Percentiles rank a stretch among this genome's conserved stretches.
These are phyloP conservation scores for Penicillium roqueforti DNA, from an alignment of 495 filamentous ascomycete species.

Conservation along the genomic window DNA sequence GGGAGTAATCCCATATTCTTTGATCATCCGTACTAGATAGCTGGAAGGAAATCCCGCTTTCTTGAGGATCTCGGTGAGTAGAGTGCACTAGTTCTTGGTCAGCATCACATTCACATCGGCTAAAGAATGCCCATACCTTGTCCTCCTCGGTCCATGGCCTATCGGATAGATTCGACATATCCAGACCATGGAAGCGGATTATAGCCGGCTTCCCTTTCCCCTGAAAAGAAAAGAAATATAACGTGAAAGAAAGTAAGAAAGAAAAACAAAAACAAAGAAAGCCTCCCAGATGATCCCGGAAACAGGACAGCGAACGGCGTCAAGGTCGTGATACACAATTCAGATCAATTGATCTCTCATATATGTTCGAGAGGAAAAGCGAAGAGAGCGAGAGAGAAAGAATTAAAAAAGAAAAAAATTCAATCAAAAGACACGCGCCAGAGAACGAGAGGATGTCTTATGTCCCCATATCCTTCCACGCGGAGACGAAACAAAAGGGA, in stretches of 20 bases:
- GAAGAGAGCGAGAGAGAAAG: slow-evolving; percentile 14
- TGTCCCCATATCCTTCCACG: slow-evolving; percentile 16
- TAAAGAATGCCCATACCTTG: slow-evolving; percentile 43
- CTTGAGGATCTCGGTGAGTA: slow-evolving; percentile 61
- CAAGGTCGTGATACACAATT: slow-evolving; percentile 5
- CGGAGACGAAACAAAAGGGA: slow-evolving; percentile 13
- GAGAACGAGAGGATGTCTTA: slow-evolving; percentile 15
- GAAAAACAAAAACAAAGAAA: slow-evolving; percentile 17
- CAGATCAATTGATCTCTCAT: slow-evolving; percentile 1
- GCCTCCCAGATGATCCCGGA: slow-evolving; percentile 32
- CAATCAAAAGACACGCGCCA: slow-evolving; percentile 10
- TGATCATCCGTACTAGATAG: slow-evolving; percentile 48
- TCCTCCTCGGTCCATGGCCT: slow-evolving; percentile 56
- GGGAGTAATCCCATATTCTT: slow-evolving; percentile 45
- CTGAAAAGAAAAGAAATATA: slow-evolving; percentile 8
- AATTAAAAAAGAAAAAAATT: slow-evolving; percentile 11
- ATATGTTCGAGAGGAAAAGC: slow-evolving; percentile 4
- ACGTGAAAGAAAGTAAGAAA: slow-evolving; percentile 1
- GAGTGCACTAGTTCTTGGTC: slow-evolving; percentile 37
- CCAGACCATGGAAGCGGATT: slow-evolving; percentile 40
- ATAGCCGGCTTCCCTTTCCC: slow-evolving; percentile 4
- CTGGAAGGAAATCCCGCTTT: slow-evolving; percentile 48
- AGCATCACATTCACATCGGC: slow-evolving; percentile 5
- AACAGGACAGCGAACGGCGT: slow-evolving; percentile 7
- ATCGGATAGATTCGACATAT: slow-evolving; percentile 48